Evolutionary conservation across 2,329 filamentous ascomycete species (phyloP).

Genomic region (Nothophoma quercina): DNA sequence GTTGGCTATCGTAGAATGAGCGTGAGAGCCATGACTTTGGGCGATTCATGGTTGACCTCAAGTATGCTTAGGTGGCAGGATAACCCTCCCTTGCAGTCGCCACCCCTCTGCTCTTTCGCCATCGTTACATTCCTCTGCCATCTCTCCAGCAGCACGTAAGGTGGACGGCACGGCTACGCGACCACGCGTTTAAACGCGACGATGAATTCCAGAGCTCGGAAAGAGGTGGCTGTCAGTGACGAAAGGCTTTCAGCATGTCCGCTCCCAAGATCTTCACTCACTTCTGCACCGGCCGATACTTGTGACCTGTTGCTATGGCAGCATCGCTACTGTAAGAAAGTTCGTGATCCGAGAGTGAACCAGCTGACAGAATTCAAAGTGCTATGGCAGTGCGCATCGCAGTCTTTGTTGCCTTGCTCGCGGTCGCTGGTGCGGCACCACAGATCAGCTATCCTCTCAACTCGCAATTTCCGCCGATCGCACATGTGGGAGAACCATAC

Average conservation of each 20-base stretch:
- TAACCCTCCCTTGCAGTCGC: slow-evolving; percentile 41
- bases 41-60: slow-evolving; percentile 20
- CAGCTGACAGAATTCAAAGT: slow-evolving; percentile 17
- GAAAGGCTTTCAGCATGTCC: slow-evolving; percentile 30
- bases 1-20: slow-evolving; percentile 27
- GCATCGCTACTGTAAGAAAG: slow-evolving; percentile 25
- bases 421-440: slow-evolving; percentile 38
- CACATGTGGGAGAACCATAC: slow-evolving; percentile 71
- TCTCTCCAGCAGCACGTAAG: slow-evolving; percentile 32
- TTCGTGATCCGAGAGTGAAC: neutral
- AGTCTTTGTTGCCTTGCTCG: slow-evolving; percentile 25
- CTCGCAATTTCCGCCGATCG: slow-evolving; percentile 82
- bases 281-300: slow-evolving; percentile 16
- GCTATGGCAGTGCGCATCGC: slow-evolving; percentile 27
- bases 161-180: slow-evolving; percentile 26
- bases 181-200: slow-evolving; percentile 36
- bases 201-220: slow-evolving; percentile 36
- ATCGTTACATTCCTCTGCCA: slow-evolving; percentile 39
- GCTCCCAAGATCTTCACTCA: slow-evolving; percentile 21
- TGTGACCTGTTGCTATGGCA: slow-evolving; percentile 26
- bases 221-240: slow-evolving; percentile 41
- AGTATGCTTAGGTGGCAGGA: slow-evolving; percentile 32
- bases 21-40: neutral
- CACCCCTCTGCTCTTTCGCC: slow-evolving; percentile 24
- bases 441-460: slow-evolving; percentile 75